Percentiles rank a stretch among this genome's conserved stretches.
Conservation (phyloP, 148 eudicot genomes). For the Rhododendron henanense region DNA sequence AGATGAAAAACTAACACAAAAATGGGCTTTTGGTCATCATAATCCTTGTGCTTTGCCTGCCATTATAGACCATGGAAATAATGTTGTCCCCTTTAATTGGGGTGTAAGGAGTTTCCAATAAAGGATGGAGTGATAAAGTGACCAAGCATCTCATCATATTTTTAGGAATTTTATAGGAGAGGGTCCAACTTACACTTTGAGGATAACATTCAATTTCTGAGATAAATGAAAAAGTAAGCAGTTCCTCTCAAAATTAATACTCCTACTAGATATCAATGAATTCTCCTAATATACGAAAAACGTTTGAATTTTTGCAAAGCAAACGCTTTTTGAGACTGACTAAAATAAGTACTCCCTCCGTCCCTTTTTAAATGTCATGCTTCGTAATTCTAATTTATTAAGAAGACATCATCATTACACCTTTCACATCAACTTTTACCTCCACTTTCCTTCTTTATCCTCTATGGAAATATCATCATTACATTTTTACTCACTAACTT, state of each 20-base stretch:
- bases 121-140: background rate
- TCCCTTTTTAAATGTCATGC: too few species aligned
- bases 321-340: too few species aligned
- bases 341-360: too few species aligned
- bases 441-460: too few species aligned
- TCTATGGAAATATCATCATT: too few species aligned
- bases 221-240: background rate
- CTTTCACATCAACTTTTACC: too few species aligned
- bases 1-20: background rate
- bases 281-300: too few species aligned
- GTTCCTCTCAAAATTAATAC: background rate
- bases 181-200: background rate
- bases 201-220: background rate
- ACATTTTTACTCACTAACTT: too few species aligned
- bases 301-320: too few species aligned
- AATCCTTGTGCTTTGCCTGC: background rate
- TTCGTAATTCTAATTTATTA: too few species aligned
- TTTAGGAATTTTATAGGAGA: background rate
- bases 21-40: background rate
- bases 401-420: too few species aligned
- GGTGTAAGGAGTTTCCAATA: background rate
- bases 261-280: background rate
- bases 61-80: conserved; percentile 9
- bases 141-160: background rate
- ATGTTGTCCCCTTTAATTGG: conserved; percentile 8